These are phyloP conservation scores for Nicotiana tomentosiformis DNA, from an alignment of 257 asterid genomes.

Conservation along the genomic window DNA sequence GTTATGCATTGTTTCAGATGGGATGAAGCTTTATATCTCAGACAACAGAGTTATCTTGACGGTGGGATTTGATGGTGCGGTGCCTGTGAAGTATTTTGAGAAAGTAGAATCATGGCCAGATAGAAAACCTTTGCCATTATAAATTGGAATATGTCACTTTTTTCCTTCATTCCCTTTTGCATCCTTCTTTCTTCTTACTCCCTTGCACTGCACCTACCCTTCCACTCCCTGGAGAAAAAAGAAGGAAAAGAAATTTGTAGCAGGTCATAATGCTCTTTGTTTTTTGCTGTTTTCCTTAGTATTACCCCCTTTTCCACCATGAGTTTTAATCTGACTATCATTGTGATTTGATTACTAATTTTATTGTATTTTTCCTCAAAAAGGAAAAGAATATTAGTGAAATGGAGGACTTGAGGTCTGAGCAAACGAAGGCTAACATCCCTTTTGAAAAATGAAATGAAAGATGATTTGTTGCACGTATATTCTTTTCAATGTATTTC, in stretches of 20 bases:
- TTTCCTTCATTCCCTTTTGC: not conserved
- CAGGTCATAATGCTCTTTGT: not conserved
- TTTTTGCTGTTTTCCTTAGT: not conserved
- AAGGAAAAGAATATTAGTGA: not conserved
- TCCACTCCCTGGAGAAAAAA: not conserved
- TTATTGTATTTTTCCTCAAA: not conserved
- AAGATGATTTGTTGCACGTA: not conserved
- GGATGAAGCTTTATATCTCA: constrained; percentile 83
- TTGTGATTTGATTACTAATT: not conserved
- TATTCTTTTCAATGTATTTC: too few species aligned
- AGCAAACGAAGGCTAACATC: not conserved
- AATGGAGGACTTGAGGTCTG: not conserved
- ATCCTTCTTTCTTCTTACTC: not conserved
- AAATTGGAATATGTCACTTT: not conserved
- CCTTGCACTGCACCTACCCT: not conserved
- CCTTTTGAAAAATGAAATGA: not conserved
- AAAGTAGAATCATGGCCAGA: constrained; percentile 86
- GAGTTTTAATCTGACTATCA: not conserved
- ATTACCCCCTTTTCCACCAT: not conserved
- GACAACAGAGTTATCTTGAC: constrained; percentile 88
- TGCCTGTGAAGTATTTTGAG: constrained; percentile 67
- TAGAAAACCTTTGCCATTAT: constrained; percentile 42
- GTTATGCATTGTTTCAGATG: constrained; percentile 38
- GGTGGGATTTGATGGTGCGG: constrained; percentile 81
- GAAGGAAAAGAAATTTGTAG: not conserved